These are phyloP conservation scores for Colletotrichum liriopes DNA, from an alignment of 2,329 filamentous ascomycete genomes.

Conservation along the genomic window DNA sequence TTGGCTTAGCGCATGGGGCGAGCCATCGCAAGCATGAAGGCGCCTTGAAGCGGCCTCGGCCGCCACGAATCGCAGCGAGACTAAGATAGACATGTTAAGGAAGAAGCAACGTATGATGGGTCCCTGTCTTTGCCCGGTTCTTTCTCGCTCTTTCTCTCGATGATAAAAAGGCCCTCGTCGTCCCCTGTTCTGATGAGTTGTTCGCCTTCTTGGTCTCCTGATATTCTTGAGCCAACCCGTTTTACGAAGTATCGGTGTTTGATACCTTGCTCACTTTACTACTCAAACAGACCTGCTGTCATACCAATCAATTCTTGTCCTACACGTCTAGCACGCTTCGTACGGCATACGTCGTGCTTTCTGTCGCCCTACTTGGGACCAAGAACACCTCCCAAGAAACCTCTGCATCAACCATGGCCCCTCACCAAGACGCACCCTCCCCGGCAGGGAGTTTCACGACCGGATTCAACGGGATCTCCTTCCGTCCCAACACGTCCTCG, in stretches of 20 bases:
- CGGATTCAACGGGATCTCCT: constrained; percentile 56
- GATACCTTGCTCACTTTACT: neutral
- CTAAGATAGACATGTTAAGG: neutral
- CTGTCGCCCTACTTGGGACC: constrained; percentile 21
- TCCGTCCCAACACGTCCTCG: constrained; percentile 52
- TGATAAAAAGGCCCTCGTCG: constrained; percentile 25
- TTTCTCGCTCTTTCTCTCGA: neutral
- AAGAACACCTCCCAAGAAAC: constrained; percentile 1
- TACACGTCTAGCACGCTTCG: neutral
- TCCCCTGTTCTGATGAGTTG: neutral
- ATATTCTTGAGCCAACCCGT: too few relatives aligned
- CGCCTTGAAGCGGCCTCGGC: neutral
- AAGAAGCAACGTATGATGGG: neutral
- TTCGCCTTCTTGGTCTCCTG: neutral
- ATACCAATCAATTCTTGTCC: neutral
- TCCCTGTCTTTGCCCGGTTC: neutral
- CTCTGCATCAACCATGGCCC: constrained; percentile 56
- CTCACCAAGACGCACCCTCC: constrained; percentile 64
- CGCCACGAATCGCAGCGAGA: constrained; percentile 16
- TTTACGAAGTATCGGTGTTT: neutral
- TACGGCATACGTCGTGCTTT: constrained; percentile 4
- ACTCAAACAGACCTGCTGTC: neutral
- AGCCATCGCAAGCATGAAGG: constrained; percentile 11
- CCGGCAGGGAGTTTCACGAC: constrained; percentile 61
- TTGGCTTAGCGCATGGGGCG: constrained; percentile 13